Conservation (phyloP, 108 stramenopile species). For the Stephanodiscus minutulus region DNA sequence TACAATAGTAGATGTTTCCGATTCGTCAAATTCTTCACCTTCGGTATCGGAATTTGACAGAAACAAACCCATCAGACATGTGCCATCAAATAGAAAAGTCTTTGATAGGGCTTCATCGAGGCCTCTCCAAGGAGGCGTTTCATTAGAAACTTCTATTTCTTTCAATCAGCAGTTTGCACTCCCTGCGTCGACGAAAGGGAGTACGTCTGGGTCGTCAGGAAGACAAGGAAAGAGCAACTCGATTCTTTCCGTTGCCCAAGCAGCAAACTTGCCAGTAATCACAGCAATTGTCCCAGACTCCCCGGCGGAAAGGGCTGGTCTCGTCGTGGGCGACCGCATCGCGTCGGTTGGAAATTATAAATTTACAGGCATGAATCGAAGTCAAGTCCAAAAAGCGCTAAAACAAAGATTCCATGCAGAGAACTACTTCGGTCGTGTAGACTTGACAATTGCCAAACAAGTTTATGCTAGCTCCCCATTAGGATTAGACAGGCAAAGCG, state of each 20-base stretch:
- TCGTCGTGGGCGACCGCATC: conserved; percentile 87
- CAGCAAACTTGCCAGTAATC: conserved; percentile 66
- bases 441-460: conserved; percentile 81
- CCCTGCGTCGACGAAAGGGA: background rate
- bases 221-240: background rate
- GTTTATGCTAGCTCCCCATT: conserved; percentile 34
- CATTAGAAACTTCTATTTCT: background rate
- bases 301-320: conserved; percentile 79
- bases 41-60: background rate
- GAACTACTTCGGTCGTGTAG: conserved; percentile 64
- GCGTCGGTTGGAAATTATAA: conserved; percentile 65
- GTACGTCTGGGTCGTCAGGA: background rate
- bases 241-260: conserved; percentile 36
- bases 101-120: too few relatives aligned
- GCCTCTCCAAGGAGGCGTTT: background rate
- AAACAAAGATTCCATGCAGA: conserved; percentile 41
- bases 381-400: conserved; percentile 43
- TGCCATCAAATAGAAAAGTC: background rate
- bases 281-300: conserved; percentile 79
- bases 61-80: background rate
- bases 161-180: conserved; percentile 5
- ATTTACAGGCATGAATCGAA: conserved; percentile 56
- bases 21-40: background rate
- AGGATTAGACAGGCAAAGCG: conserved; percentile 3
- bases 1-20: conserved; percentile 55